Base-by-base conservation (phyloP, 371 early-diverging fungal genomes). In the Thermomucor indicae-seudaticae region DNA sequence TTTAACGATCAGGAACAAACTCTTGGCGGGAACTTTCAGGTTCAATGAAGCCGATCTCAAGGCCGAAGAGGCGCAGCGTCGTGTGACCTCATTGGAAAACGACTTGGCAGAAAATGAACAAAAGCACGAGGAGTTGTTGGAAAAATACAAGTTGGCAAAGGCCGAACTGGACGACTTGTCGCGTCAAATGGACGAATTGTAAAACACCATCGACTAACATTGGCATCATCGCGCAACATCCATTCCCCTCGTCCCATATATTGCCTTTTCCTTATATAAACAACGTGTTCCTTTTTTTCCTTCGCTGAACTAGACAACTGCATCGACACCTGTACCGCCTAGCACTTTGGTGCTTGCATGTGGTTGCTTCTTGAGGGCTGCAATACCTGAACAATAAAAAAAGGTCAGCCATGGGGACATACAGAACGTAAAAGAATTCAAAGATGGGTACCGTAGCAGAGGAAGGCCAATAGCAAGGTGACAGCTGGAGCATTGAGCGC, bases 61-160 rank as follows among this genome's bases (percentile, higher is more conserved):
- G 63, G 83, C 86, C 53, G 90, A 91, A 60, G 74, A 78, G 45
- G 75, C 79, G 50, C 85, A 89, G 58, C 81, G 84, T 48, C 80
- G 75, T 58, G 79, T 84, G 31, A 58, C 65, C 30, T 61, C 68
- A 47, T 60, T 88, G 62, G 89, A 89, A 62, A 62, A 68, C 51
- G 83, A 85, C 50, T 60, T 72, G 47, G 71, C 65, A 37, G 80
- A 79, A 22, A 69, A 77, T 47, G 90, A 91, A 55, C 57, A 59
- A 51, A 69, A 72, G 56, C 58, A 83, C 62, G 84, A 88, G 49
- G 84, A 83, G 30, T 57, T 81, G 34, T 54, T 57, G 39, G 76
- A 73, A 34, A 82, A 87, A 64, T 80, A 74, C 62, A 61, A 65
- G 23, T 49, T 60, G 19, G 62, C 74, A 64, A 86, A 88, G 80